These are phyloP conservation scores for Beauveria medogensis DNA, from an alignment of 2,329 filamentous ascomycete genomes.

Conservation along the genomic window DNA sequence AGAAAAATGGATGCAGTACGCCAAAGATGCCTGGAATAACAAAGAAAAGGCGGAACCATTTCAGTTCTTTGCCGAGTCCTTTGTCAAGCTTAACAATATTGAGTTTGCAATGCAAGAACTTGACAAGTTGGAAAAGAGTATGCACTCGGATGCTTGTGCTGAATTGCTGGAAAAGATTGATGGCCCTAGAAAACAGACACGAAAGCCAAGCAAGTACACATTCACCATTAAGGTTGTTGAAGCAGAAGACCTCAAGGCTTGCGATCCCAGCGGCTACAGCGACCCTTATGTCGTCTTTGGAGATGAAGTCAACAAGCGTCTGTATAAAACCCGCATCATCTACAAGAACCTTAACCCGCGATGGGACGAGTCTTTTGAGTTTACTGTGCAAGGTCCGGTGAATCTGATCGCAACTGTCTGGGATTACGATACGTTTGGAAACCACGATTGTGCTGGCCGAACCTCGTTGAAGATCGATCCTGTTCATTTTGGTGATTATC, in stretches of 20 bases:
- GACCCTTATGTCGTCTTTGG: constrained; percentile 96
- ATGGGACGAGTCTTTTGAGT: constrained; percentile 96
- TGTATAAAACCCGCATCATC: constrained; percentile 89
- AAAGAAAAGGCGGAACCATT: constrained; percentile 95
- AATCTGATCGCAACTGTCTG: constrained; percentile 96
- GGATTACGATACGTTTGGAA: constrained; percentile 96
- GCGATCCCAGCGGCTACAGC: constrained; percentile 86
- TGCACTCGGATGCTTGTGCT: constrained; percentile 88
- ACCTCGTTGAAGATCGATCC: constrained; percentile 98
- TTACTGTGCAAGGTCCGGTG: constrained; percentile 82
- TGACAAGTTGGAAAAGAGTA: constrained; percentile 78
- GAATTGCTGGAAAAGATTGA: constrained; percentile 68
- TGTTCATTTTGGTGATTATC: constrained; percentile 91
- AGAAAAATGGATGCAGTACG: constrained; percentile 87
- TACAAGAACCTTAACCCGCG: constrained; percentile 85
- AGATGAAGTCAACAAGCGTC: constrained; percentile 94
- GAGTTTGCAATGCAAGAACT: constrained; percentile 90
- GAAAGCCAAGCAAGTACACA: constrained; percentile 78
- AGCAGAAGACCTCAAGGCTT: constrained; percentile 95
- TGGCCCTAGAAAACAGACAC: constrained; percentile 56
- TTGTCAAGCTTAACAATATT: constrained; percentile 96
- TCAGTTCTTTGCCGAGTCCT: constrained; percentile 92
- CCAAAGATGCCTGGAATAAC: constrained; percentile 84
- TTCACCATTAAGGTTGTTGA: constrained; percentile 99
- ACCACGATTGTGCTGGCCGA: constrained; percentile 93